Evolutionary conservation across 2,329 filamentous ascomycete species (phyloP).

Genomic region (Colletotrichum sp.): DNA sequence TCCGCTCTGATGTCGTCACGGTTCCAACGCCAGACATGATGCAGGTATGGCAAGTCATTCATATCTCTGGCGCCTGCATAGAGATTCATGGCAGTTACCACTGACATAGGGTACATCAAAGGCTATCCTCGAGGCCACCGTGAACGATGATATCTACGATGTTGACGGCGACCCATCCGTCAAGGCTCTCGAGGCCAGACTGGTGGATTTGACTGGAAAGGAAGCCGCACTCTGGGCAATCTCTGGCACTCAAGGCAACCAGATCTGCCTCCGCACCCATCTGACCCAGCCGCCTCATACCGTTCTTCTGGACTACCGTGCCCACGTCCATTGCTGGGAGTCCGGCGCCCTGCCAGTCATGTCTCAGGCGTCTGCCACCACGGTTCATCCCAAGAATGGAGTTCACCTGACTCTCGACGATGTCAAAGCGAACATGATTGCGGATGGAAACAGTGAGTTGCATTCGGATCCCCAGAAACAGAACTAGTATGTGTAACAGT

Average conservation of each 20-base stretch:
- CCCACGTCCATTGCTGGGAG: background rate
- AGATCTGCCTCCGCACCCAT: background rate
- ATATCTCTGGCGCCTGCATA: accelerated
- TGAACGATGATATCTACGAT: background rate
- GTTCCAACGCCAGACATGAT: background rate
- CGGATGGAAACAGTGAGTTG: background rate
- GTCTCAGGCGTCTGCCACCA: background rate
- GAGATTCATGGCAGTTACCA: accelerated
- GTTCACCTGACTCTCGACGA: background rate
- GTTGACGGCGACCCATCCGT: background rate
- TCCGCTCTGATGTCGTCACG: background rate
- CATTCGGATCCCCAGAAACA: accelerated
- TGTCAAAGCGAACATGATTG: background rate
- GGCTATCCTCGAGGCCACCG: background rate
- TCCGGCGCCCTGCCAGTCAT: background rate
- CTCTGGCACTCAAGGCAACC: background rate
- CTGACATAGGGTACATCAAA: background rate
- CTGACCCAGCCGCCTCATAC: background rate
- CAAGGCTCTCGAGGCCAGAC: background rate
- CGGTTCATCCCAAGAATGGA: background rate
- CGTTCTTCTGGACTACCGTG: background rate
- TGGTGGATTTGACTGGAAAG: background rate
- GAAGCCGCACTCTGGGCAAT: background rate
- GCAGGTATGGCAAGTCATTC: background rate
- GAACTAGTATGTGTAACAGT: accelerated